phyloP scores from a whole-genome alignment of 257 asterid genomes.

The Nicotiana benthamiana region DNA sequence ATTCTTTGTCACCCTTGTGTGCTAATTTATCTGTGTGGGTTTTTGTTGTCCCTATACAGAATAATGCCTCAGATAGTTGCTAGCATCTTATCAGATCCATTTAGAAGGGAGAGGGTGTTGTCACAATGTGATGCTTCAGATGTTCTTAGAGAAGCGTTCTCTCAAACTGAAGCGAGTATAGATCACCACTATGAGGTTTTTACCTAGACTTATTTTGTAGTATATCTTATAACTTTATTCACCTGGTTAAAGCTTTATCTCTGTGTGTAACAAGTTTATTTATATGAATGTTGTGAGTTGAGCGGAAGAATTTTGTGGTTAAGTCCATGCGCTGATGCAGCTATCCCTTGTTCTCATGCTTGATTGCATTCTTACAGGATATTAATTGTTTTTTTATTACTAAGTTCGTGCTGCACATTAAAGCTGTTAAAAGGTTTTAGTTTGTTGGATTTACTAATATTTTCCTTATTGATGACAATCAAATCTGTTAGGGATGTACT shows the following conservation, averaged over 20 bases:
- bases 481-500: constrained; percentile 85
- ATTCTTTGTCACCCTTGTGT: not conserved
- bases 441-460: not conserved
- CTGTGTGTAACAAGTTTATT: not conserved
- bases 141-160: constrained; percentile 90
- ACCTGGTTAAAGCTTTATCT: not conserved
- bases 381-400: not conserved
- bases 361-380: not conserved
- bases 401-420: not conserved
- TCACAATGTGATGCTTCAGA: constrained; percentile 69
- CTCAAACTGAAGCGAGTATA: constrained; percentile 74
- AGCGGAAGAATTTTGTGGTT: not conserved
- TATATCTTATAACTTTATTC: not conserved
- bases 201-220: constrained; percentile 10
- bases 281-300: not conserved
- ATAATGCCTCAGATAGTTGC: constrained; percentile 80
- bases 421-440: not conserved
- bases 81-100: constrained; percentile 70
- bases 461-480: constrained; percentile 13
- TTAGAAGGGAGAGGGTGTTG: constrained; percentile 62
- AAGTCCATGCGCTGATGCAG: not conserved
- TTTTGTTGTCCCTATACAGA: constrained; percentile 34
- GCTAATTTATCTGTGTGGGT: constrained; percentile 1
- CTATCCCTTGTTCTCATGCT: not conserved
- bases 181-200: constrained; percentile 86